Base-by-base conservation (phyloP, 2,329 filamentous ascomycete species). In the Hypoxylon sp. region DNA sequence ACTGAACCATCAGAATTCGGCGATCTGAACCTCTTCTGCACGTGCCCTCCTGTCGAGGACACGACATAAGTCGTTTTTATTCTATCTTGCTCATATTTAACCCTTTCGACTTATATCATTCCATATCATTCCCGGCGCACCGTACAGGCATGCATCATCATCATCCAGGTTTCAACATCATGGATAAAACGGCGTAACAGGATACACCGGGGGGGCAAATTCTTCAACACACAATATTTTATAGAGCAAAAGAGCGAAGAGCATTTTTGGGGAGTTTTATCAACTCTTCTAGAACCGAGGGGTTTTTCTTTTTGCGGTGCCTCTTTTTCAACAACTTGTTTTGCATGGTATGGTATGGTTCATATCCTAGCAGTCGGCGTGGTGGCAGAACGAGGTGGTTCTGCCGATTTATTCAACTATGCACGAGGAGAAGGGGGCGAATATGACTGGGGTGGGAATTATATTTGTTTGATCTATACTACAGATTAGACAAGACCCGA, bases 11-110 rank as follows among this genome's bases (percentile, higher is more conserved):
- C 47, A 65, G 64, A 55, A 13, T 69, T 68, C 48, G 67, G 67
- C 39, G 65, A 69, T 32, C 55, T 68, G 22, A 65, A 69, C 55
- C 65, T 68, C 43, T 68, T 68, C 57, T 68, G 65, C 47, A 68
- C 65, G 28, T 68, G 65, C 24, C 65, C 65, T 3, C 65, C 65
- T 8, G 65, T 68, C 30, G 65, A 68, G 50, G 65, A 68, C 13
- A 68, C 65, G 6, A 68, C 65, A 22, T 47, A 51, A 32, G 22
- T 2, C 8, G 8, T 46, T 24, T 51, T 32, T n/a, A n/a, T n/a
- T n/a, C n/a, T 20, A 39, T 39, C 17, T 24, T n/a, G 32, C 24
- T 47, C 39, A 57, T 50, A 19, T 56, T 13, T 13, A 34, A 15
- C 32, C 11, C 26, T 28, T 28, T 26, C 6, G n/a, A n/a, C n/a